Evolutionary conservation across 176 grass and related monocot genomes (phyloP), one percentile per base, ranked within the genome.

Genomic region (Rhynchospora breviuscula): DNA sequence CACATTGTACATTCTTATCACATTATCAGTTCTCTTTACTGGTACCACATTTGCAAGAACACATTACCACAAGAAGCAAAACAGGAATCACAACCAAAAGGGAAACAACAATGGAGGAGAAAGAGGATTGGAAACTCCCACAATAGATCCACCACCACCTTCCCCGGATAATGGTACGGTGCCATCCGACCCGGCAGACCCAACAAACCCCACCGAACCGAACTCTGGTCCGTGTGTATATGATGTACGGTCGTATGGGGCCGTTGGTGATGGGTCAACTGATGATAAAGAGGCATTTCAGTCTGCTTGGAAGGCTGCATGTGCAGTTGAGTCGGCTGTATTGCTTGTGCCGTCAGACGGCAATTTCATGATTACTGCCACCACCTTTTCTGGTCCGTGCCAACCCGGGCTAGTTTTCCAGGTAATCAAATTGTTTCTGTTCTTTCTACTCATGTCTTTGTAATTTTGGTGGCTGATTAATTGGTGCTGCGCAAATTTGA

Each of bases 201-300:
- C 90, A 7, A 85, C 60, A 1, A 57, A 67, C 10, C 89, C 84
- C 10, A 33, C 48, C 47, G 79, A 88, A 62, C 79, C 79, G 1
- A 74, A 78, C 80, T 84, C 83, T 9, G 91, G 90, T 71, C 85
- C 81, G 5, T 90, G 94, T 63, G 59, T 89, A 47, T 97, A 92
- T 68, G 88, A 97, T 44, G 94, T 97, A 79, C 78, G 91, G n/a
- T 83, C 88, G 10, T 92, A 88, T 35, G 94, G 94, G 23, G 94
- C 94, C 0, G 61, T 85, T 22, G 94, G 94, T 0, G 94, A 97
- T 19, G 90, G 87, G 14, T 46, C 75, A 11, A 81, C 86, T 25
- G 90, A 97, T 57, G 94, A 94, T 81, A 90, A 88, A 0, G 83
- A 89, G 83, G 94, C 94, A 17, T 97, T 97, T 86, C 88, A 90